Evolutionary conservation across 2,329 filamentous ascomycete species (phyloP), one percentile per base, ranked within the genome.

Genomic region (Sporothrix inflata): DNA sequence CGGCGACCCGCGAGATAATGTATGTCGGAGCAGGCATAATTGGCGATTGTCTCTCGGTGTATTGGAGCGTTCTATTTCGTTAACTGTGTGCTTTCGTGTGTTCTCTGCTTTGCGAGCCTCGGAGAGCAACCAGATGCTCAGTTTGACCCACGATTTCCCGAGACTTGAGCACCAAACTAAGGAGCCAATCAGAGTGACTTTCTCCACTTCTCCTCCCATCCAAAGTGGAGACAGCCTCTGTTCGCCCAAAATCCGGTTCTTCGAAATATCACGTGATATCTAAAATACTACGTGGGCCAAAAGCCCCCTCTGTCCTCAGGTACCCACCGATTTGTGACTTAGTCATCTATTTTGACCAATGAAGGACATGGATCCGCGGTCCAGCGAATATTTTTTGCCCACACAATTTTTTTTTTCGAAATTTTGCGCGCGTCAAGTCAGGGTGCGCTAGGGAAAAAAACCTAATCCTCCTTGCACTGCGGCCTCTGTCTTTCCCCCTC

Each of bases 1-100:
- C 88, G 21, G 84, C 86, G 8, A 84, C 82, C 76, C 84, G 82
- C n/a, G 87, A 89, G 72, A 90, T 88, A 74, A 90, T 89, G 77
- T 89, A 89, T 1, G 85, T 84, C 5, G 87, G 85, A 27, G 84
- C 80, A 74, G 86, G 79, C 87, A 89, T 89, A 66, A 27, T 78
- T 42, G 3, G n/a, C 16, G 34, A 38, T 61, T 16, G 11, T 72
- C 6, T 9, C 1, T n/a, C 8, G 12, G 55, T 66, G 27, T 14
- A 4, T 24, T 40, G 24, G 34, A 8, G 21, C 19, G 34, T 5
- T 42, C 12, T 24, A n/a, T 12, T 8, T 38, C 16, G 53, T 45
- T 21, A 19, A 40, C 34, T 49, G 34, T 49, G 67, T 19, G 45
- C 27, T 49, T 66, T 16, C n/a, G 69, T 16, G 14, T 24, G n/a